Conservation (phyloP, 371 early-diverging fungal genomes). For the Apophysomyces trapeziformis region DNA sequence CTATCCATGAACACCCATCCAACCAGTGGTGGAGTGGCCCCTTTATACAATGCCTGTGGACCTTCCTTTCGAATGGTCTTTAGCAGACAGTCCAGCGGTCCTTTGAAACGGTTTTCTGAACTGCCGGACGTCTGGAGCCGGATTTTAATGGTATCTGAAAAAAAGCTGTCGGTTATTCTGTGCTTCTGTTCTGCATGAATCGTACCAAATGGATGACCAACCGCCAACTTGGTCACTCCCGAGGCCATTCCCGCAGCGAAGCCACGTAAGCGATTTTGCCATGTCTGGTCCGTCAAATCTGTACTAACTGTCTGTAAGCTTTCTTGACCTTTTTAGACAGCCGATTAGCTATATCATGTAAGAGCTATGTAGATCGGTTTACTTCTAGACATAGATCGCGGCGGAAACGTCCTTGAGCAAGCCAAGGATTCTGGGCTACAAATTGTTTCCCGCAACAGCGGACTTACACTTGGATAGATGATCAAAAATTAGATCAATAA, state of each 20-base stretch:
- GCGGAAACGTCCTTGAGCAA: background rate
- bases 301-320: slow-evolving; percentile 31
- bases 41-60: slow-evolving; percentile 84
- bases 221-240: slow-evolving; percentile 79
- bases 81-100: slow-evolving; percentile 84
- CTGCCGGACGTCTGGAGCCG: slow-evolving; percentile 79
- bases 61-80: slow-evolving; percentile 80
- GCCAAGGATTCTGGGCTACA: background rate
- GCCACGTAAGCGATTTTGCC: slow-evolving; percentile 69
- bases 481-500: too few species aligned
- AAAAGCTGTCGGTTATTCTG: background rate
- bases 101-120: slow-evolving; percentile 78
- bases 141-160: slow-evolving; percentile 75
- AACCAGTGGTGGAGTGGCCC: slow-evolving; percentile 90
- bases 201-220: slow-evolving; percentile 84
- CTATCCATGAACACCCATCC: slow-evolving; percentile 95
- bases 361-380: background rate
- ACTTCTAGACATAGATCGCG: background rate
- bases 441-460: background rate
- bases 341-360: background rate
- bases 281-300: slow-evolving; percentile 42
- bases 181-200: background rate
- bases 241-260: slow-evolving; percentile 82
- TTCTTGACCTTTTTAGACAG: background rate
- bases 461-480: background rate